Percentiles rank a stretch among this genome's conserved stretches.
Conservation (phyloP, 768 basidiomycete species). For the Lactarius pseudohatsudake region DNA sequence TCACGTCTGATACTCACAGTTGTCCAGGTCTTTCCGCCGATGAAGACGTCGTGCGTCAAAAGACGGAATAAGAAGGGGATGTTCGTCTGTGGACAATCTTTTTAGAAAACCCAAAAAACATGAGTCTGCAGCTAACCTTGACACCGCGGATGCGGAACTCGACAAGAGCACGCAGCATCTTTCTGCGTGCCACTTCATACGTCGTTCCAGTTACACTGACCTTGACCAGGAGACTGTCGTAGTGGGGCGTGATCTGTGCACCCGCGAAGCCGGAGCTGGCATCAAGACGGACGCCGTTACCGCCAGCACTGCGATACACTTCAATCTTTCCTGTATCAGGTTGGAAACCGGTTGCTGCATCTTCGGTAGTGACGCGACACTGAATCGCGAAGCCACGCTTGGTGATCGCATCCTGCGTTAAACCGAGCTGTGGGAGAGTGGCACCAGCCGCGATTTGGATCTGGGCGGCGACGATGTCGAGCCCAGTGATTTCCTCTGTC, state of each 20-base stretch:
- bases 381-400: slow-evolving; percentile 98
- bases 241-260: slow-evolving; percentile 98
- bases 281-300: slow-evolving; percentile 96
- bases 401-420: slow-evolving; percentile 93
- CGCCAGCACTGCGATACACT: slow-evolving; percentile 97
- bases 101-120: not conserved
- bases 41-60: slow-evolving; percentile 94
- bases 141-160: slow-evolving; percentile 99
- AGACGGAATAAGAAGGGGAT: slow-evolving; percentile 99
- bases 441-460: slow-evolving; percentile 99
- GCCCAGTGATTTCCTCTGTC: slow-evolving; percentile 97
- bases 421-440: slow-evolving; percentile 89
- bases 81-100: slow-evolving; percentile 68
- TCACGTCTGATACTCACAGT: slow-evolving; percentile 51
- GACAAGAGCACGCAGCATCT: slow-evolving; percentile 99
- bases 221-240: slow-evolving; percentile 97
- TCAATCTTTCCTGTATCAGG: slow-evolving; percentile 99
- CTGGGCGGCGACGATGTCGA: slow-evolving; percentile 98
- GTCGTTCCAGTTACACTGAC: slow-evolving; percentile 95
- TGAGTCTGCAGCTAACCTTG: slow-evolving; percentile 55
- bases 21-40: slow-evolving; percentile 97
- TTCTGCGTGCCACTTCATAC: slow-evolving; percentile 96
- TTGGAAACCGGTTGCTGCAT: slow-evolving; percentile 88
- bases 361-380: slow-evolving; percentile 98
- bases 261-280: slow-evolving; percentile 98